phyloP scores from a whole-genome alignment of 768 basidiomycete species.

The Nevesoporus exiguus region DNA sequence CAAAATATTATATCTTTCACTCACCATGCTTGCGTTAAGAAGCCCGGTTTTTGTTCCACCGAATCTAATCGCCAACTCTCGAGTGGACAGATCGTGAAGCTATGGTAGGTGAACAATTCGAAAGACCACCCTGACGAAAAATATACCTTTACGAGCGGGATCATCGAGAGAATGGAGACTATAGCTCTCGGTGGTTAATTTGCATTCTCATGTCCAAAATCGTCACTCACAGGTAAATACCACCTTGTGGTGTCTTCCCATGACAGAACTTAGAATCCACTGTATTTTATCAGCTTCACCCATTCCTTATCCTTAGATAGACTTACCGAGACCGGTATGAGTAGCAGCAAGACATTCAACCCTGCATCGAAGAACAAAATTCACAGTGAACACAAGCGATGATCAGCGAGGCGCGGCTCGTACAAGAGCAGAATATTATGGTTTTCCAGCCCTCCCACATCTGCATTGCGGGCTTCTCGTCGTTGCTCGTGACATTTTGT shows the following conservation, averaged over 20 bases:
- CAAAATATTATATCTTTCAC: conserved; percentile 10
- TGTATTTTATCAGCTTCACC: conserved; percentile 24
- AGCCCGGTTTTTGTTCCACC: conserved; percentile 77
- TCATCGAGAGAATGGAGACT: conserved; percentile 69
- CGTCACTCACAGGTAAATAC: conserved; percentile 57
- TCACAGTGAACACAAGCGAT: neutral
- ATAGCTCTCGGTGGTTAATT: neutral
- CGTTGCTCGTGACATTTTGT: neutral
- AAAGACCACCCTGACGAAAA: neutral
- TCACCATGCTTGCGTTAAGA: conserved; percentile 76
- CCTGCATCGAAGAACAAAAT: conserved; percentile 37
- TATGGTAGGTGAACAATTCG: conserved; percentile 24
- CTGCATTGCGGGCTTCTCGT: conserved; percentile 11
- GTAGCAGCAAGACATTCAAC: conserved; percentile 63
- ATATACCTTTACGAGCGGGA: conserved; percentile 72
- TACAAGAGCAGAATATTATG: conserved; percentile 57
- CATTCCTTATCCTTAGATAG: neutral
- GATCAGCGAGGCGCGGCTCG: conserved; percentile 14
- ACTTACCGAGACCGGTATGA: conserved; percentile 68
- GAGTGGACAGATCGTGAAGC: conserved; percentile 76
- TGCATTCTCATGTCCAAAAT: neutral
- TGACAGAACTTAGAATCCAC: conserved; percentile 54
- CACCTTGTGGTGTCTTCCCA: conserved; percentile 47
- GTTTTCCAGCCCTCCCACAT: conserved; percentile 51
- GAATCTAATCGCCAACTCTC: conserved; percentile 68